These are phyloP conservation scores for Epichloe amarillans DNA, from an alignment of 2,329 filamentous ascomycete genomes.

Conservation along the genomic window DNA sequence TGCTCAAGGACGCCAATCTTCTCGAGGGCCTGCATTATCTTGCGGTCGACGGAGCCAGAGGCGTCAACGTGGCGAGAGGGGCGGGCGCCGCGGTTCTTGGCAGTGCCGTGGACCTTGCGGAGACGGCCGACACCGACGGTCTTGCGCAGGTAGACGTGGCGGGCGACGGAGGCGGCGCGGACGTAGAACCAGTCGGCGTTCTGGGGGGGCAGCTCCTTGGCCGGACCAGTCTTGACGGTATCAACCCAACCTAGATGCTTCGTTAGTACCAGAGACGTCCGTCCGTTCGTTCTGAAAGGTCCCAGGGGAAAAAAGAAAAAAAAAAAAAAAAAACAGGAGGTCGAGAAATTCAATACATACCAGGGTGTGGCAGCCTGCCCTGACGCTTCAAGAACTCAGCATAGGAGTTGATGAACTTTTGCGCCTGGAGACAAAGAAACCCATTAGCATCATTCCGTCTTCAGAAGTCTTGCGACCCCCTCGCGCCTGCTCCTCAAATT, in stretches of 20 bases:
- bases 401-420: constrained; percentile 82
- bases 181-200: constrained; percentile 93
- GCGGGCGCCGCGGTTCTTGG: constrained; percentile 91
- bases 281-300: too few species aligned
- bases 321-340: too few species aligned
- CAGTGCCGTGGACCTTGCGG: constrained; percentile 87
- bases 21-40: constrained; percentile 93
- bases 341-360: constrained; percentile 37
- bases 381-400: constrained; percentile 86
- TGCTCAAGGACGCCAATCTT: constrained; percentile 98
- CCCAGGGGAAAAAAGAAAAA: too few species aligned
- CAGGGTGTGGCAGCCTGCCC: constrained; percentile 83
- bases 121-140: constrained; percentile 97
- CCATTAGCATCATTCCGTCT: constrained; percentile 64
- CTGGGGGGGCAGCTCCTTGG: constrained; percentile 93
- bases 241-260: constrained; percentile 75
- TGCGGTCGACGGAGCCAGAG: constrained; percentile 90
- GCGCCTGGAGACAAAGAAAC: constrained; percentile 47
- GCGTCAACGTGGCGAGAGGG: constrained; percentile 94
- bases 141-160: constrained; percentile 99
- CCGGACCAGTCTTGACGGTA: constrained; percentile 94
- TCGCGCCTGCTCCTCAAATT: constrained; percentile 51
- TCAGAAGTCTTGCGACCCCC: constrained; percentile 61
- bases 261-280: too few species aligned
- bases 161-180: constrained; percentile 87